Conservation (phyloP, 31 red algal genomes). For the Asparagopsis taxiformis region DNA sequence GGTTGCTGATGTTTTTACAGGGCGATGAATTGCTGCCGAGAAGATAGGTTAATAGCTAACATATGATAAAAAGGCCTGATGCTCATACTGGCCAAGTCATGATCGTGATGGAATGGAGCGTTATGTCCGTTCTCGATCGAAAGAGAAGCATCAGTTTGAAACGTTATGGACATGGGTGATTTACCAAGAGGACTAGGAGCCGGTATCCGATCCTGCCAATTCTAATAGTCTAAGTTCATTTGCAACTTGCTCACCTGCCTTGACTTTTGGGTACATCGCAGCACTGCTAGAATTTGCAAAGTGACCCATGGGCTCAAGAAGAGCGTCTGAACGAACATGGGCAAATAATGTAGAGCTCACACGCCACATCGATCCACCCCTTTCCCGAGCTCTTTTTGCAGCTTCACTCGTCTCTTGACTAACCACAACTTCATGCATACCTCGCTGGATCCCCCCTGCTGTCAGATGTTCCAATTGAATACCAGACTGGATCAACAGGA, state of each 20-base stretch:
- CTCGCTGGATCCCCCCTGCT: slow-evolving; percentile 68
- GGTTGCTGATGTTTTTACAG: too few species aligned
- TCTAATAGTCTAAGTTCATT: slow-evolving; percentile 75
- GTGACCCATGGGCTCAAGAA: slow-evolving; percentile 47
- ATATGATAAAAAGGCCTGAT: too few species aligned
- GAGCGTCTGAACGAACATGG: slow-evolving; percentile 68
- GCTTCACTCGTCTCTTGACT: slow-evolving; percentile 55
- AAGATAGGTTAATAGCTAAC: too few species aligned
- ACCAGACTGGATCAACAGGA: slow-evolving; percentile 76
- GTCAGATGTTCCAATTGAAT: slow-evolving; percentile 81
- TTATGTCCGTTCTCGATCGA: too few species aligned
- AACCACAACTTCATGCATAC: slow-evolving; percentile 90
- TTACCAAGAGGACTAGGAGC: too few species aligned
- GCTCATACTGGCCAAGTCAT: too few species aligned
- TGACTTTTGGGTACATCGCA: slow-evolving; percentile 37
- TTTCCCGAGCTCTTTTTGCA: slow-evolving; percentile 10
- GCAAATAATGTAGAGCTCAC: slow-evolving; percentile 88
- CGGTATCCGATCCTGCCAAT: too few species aligned
- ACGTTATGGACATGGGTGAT: too few species aligned
- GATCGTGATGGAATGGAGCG: too few species aligned
- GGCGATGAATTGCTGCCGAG: too few species aligned
- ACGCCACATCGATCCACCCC: slow-evolving; percentile 52
- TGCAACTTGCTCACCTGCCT: slow-evolving; percentile 75
- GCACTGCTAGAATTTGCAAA: slow-evolving; percentile 15
- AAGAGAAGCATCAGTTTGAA: too few species aligned